Conservation (phyloP, 2,329 filamentous ascomycete genomes). For the Colletotrichum eremochloae region DNA sequence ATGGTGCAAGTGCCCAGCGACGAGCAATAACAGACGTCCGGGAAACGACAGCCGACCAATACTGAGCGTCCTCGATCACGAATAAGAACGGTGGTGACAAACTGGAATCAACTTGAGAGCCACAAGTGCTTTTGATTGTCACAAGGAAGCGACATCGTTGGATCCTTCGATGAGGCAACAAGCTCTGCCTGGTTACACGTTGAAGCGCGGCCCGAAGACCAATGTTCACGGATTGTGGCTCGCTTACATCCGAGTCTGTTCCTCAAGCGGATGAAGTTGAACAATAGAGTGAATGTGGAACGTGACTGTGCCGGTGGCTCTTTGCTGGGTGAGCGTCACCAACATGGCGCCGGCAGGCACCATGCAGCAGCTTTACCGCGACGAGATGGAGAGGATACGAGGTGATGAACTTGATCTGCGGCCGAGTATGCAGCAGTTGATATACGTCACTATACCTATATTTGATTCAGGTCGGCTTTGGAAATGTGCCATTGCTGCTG, state of each 20-base stretch:
- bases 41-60: not conserved
- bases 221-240: constrained; percentile 9
- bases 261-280: not conserved
- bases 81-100: not conserved
- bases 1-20: not conserved
- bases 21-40: not conserved
- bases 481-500: constrained; percentile 1
- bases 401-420: constrained; percentile 8
- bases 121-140: not conserved
- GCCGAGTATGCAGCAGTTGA: not conserved
- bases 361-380: constrained; percentile 8
- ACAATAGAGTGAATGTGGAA: constrained; percentile 9
- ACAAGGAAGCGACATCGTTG: not conserved
- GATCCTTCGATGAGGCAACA: not conserved
- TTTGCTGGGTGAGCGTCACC: not conserved
- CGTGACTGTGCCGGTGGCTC: constrained; percentile 10
- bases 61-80: too few species aligned
- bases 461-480: not conserved
- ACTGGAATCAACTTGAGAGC: not conserved
- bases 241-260: not conserved
- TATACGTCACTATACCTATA: not conserved
- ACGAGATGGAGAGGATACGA: constrained; percentile 21
- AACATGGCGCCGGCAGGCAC: not conserved
- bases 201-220: not conserved
- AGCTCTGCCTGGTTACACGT: not conserved